A percentile compares a stretch with the other conserved stretches of the same genome.
phyloP scores from a whole-genome alignment of 129 eudicot species.

The Tagetes erecta region DNA sequence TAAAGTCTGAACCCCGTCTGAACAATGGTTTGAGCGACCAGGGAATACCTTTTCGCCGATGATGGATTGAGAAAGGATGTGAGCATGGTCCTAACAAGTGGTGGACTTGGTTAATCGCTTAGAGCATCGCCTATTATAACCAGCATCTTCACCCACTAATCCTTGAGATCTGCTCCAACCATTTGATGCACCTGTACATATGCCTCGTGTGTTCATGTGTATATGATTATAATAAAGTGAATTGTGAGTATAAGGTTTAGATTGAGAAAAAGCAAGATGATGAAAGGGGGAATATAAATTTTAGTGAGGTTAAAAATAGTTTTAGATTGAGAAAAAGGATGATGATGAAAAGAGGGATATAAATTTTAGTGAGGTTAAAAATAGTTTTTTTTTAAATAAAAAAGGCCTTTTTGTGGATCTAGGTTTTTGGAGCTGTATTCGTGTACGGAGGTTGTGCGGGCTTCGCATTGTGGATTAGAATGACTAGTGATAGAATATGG shows the following conservation, averaged over 20 bases:
- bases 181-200: conserved; percentile 55
- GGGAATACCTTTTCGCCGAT: conserved; percentile 70
- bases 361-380: conserved; percentile 6
- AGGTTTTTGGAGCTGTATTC: too few relatives aligned
- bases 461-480: too few relatives aligned
- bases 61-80: conserved; percentile 77
- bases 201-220: conserved; percentile 12
- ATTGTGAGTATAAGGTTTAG: conserved; percentile 2
- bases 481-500: too few relatives aligned
- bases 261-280: background rate
- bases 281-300: conserved; percentile 20
- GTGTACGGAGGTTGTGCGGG: too few relatives aligned
- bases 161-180: conserved; percentile 86
- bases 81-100: conserved; percentile 98
- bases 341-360: conserved; percentile 18
- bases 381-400: background rate
- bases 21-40: too few relatives aligned
- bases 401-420: too few relatives aligned
- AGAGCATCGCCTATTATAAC: conserved; percentile 85
- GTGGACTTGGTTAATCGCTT: conserved; percentile 93
- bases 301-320: background rate
- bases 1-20: too few relatives aligned
- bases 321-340: background rate
- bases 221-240: background rate
- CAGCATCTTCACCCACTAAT: conserved; percentile 60